These are phyloP conservation scores for Zizania latifolia DNA, from an alignment of 176 grass and related monocot genomes.

Conservation along the genomic window DNA sequence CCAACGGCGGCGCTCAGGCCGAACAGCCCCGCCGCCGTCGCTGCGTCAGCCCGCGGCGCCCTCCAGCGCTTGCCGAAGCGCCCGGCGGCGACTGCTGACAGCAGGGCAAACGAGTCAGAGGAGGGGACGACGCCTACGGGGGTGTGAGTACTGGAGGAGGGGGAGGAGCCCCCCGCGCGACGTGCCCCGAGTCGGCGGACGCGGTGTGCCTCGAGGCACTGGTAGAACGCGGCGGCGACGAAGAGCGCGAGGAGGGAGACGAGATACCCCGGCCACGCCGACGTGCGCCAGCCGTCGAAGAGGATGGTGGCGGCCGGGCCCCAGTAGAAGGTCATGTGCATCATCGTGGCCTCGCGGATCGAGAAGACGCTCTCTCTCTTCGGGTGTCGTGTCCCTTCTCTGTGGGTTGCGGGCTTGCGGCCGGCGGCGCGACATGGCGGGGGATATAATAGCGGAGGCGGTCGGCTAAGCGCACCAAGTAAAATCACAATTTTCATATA, in stretches of 20 bases:
- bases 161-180: not conserved
- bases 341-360: constrained; percentile 27
- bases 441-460: too few relatives aligned
- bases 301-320: constrained; percentile 45
- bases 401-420: not conserved
- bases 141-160: too few relatives aligned
- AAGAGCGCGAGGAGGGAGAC: constrained; percentile 46
- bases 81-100: not conserved
- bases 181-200: constrained; percentile 22
- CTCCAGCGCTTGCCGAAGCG: not conserved
- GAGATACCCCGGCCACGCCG: constrained; percentile 31
- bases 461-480: too few relatives aligned
- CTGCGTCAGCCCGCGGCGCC: not conserved
- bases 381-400: too few relatives aligned
- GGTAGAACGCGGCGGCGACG: constrained; percentile 41
- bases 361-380: not conserved
- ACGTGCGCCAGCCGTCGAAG: constrained; percentile 44
- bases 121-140: not conserved
- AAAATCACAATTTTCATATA: too few relatives aligned
- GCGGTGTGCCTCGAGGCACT: constrained; percentile 52
- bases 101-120: not conserved
- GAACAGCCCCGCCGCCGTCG: constrained; percentile 23
- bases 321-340: constrained; percentile 78
- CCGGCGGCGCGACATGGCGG: not conserved
- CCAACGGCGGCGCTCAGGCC: constrained; percentile 48